These are phyloP conservation scores for Candida neerlandica DNA, from an alignment of 1,139 yeast species.

Conservation along the genomic window DNA sequence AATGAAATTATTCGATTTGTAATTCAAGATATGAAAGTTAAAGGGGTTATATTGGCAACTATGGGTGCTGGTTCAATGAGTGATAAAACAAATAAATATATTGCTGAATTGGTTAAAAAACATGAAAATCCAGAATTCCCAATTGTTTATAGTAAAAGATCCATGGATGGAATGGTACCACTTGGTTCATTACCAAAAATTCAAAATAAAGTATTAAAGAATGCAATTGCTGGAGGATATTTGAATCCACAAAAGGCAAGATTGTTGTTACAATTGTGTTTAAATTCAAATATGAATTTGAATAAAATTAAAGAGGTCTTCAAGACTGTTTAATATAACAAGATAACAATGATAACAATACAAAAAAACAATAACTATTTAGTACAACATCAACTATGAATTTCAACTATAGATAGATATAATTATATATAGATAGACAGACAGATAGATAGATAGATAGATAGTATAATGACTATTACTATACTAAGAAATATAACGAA, in stretches of 20 bases:
- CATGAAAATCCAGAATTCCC: conserved; percentile 43
- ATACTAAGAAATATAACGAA: background rate
- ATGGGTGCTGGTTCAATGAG: conserved; percentile 74
- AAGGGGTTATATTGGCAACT: conserved; percentile 65
- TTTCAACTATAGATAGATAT: background rate
- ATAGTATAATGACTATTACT: background rate
- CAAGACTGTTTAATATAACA: conserved; percentile 38
- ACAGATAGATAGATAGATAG: background rate
- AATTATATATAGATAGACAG: background rate
- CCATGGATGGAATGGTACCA: conserved; percentile 51
- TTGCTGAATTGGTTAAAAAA: conserved; percentile 27
- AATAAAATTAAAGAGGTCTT: conserved; percentile 50
- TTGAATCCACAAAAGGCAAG: conserved; percentile 70
- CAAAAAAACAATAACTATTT: background rate
- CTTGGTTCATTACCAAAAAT: conserved; percentile 45
- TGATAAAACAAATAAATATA: conserved; percentile 47
- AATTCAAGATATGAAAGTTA: conserved; percentile 41
- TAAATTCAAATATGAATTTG: conserved; percentile 43
- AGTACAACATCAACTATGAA: background rate
- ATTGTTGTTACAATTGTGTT: conserved; percentile 60
- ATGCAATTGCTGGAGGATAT: conserved; percentile 61
- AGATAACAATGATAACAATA: background rate
- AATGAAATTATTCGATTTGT: conserved; percentile 48
- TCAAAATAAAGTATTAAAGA: conserved; percentile 24
- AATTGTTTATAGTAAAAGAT: conserved; percentile 62